These are phyloP conservation scores for Podaxis carcinomalis DNA, from an alignment of 768 basidiomycete genomes.

Conservation along the genomic window DNA sequence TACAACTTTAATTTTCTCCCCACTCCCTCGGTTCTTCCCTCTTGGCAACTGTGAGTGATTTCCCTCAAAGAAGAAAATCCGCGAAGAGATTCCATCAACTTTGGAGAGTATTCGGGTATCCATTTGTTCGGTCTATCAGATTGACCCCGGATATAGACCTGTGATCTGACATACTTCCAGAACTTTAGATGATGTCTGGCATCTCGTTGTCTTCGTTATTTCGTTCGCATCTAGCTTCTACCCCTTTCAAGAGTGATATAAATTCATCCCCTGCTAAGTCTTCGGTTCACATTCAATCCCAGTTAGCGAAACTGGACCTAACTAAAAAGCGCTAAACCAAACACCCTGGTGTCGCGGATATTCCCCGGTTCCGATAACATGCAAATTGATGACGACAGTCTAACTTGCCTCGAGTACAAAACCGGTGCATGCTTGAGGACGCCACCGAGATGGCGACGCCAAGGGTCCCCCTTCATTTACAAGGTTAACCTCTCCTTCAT, in stretches of 20 bases:
- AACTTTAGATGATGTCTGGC: slow-evolving; percentile 35
- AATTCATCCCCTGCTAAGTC: slow-evolving; percentile 21
- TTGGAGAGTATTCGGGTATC: slow-evolving; percentile 25
- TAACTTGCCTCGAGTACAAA: slow-evolving; percentile 1
- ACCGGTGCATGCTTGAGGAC: not conserved
- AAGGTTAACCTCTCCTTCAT: slow-evolving; percentile 14
- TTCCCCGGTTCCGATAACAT: slow-evolving; percentile 4
- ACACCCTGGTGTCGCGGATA: slow-evolving; percentile 2
- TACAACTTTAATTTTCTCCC: slow-evolving; percentile 46
- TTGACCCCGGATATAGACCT: slow-evolving; percentile 39
- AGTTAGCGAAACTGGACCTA: slow-evolving; percentile 4
- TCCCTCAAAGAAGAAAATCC: slow-evolving; percentile 31
- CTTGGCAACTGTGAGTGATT: slow-evolving; percentile 38
- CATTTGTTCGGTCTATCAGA: slow-evolving; percentile 36
- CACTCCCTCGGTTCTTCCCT: slow-evolving; percentile 38
- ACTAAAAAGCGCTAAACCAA: not conserved
- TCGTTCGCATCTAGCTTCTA: slow-evolving; percentile 6
- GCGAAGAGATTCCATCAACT: slow-evolving; percentile 23
- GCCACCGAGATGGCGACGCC: not conserved
- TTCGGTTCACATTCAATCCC: slow-evolving; percentile 1
- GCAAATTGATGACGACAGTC: slow-evolving; percentile 5
- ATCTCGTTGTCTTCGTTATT: slow-evolving; percentile 26
- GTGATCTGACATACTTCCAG: slow-evolving; percentile 45
- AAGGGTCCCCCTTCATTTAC: slow-evolving; percentile 7
- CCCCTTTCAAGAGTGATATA: slow-evolving; percentile 36